Evolutionary conservation across 495 filamentous ascomycete species (phyloP), one percentile per base, ranked within the genome.

Genomic region (Oidiodendron maius): DNA sequence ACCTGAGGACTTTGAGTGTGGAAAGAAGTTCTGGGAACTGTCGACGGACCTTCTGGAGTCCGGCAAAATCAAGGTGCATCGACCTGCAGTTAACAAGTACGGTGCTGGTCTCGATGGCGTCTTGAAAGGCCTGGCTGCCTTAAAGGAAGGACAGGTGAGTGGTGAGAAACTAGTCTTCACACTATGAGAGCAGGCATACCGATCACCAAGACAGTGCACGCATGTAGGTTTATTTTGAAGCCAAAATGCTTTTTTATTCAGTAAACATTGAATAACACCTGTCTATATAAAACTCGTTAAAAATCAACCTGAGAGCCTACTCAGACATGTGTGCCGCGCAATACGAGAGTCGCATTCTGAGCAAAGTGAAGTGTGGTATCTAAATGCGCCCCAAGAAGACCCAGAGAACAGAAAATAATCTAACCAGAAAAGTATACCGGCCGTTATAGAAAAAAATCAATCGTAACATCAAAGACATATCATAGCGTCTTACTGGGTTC

Each of bases 111-210:
- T 82, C 42, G 57, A 74, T 40, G 77, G 70, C 12, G 69, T 81
- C 1, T 48, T 80, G 22, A 66, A 76, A 13, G 81, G 80, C 0
- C 32, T 86, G 58, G 42, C 75, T 32, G 55, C 68, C 16, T 43
- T 81, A 51, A 67, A 66, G 55, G 59, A 64, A 46, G 71, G 65
- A 16, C 71, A 72, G 55, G 72, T 84, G 22, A 80, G 76, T 53
- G 79, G 77, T 28, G 65, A 71, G 57, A 86, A 84, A 67, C 52
- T 84, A 47, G 79, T 84, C 20, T 75, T 43, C 34, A 55, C 52
- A 15, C 13, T 55, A 18, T 49, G 49, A 36, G 10, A 26, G 22
- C 10, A 30, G 5, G 26, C 26, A 30, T 30, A n/a, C n/a, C n/a
- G n/a, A n/a, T n/a, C n/a, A n/a, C n/a, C n/a, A n/a, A n/a, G n/a